Evolutionary conservation across 2,329 filamentous ascomycete genomes (phyloP), one percentile per base, ranked within the genome.

Genomic region (Aspergillus awamori): DNA sequence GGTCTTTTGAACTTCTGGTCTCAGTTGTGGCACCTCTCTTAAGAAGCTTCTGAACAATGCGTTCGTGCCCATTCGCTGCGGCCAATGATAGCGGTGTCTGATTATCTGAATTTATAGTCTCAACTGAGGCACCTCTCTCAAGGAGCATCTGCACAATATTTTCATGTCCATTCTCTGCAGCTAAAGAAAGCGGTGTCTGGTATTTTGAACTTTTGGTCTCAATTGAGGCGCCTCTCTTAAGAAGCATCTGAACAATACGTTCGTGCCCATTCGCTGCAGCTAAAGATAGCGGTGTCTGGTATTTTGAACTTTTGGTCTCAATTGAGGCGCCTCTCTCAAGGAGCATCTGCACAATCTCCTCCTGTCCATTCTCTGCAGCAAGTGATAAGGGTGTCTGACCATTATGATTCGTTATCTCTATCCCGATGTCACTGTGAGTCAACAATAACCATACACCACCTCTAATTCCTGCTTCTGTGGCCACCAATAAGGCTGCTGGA

Each of bases 101-200:
- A 20, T 2, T 20, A 20, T 20, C 4, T 1, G 0, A 20, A 20
- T 20, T 20, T 17, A 17, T 17, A 17, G 17, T 17, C 10, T 62
- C 48, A 11, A 20, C 4, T 4, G 54, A n/a, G 6, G 48, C 57
- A 4, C 53, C 53, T 7, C 45, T 54, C 8, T 53, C 30, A 13
- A 64, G 28, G 10, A 62, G 53, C 15, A 26, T 17, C 15, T 53
- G 51, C 5, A 62, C 49, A 8, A 60, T 13, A 5, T 10, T 11
- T 4, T 43, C 48, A 33, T 58, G 60, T 8, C 57, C 60, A 15
- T 57, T 48, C 4, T 7, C 10, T 4, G 48, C 56, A 22, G 62
- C 62, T 20, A 20, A 20, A 20, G 17, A 20, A 2, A 20, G 17
- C 17, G 17, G 17, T 20, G 17, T 20, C 17, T 20, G 17, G 2